Percentiles rank a stretch among this genome's conserved stretches.
These are phyloP conservation scores for Hypoxylon sp. DNA, from an alignment of 2,329 filamentous ascomycete genomes.

Conservation along the genomic window DNA sequence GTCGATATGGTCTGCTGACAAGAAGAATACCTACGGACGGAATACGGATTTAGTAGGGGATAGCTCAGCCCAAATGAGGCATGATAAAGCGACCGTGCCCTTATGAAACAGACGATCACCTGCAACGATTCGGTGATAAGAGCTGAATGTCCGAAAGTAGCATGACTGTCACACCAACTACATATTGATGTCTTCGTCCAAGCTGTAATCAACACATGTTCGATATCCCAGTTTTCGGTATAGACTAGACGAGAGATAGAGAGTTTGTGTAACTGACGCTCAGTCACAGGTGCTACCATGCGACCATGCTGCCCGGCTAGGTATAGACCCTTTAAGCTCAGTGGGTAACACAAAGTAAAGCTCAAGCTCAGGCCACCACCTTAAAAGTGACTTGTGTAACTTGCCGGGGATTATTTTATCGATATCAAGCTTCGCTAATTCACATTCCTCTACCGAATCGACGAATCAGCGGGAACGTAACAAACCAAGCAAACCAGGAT, in stretches of 20 bases:
- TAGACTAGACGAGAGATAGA: not conserved
- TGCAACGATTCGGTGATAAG: slow-evolving; percentile 10
- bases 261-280: slow-evolving; percentile 3
- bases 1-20: slow-evolving; percentile 25
- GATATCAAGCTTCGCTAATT: slow-evolving; percentile 12
- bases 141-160: slow-evolving; percentile 8
- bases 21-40: slow-evolving; percentile 9
- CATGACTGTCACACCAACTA: not conserved
- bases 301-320: not conserved
- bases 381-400: slow-evolving; percentile 6
- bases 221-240: not conserved
- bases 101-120: slow-evolving; percentile 25
- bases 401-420: not conserved
- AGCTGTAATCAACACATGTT: not conserved
- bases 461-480: slow-evolving; percentile 3
- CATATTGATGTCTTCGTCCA: not conserved
- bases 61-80: slow-evolving; percentile 34
- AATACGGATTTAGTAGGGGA: slow-evolving; percentile 21
- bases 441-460: slow-evolving; percentile 4
- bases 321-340: not conserved
- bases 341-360: not conserved
- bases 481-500: slow-evolving; percentile 29
- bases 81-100: slow-evolving; percentile 36
- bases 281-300: not conserved
- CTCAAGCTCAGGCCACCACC: slow-evolving; percentile 21